Evolutionary conservation across 495 filamentous ascomycete genomes (phyloP).

Genomic region (Penicillium daleae): DNA sequence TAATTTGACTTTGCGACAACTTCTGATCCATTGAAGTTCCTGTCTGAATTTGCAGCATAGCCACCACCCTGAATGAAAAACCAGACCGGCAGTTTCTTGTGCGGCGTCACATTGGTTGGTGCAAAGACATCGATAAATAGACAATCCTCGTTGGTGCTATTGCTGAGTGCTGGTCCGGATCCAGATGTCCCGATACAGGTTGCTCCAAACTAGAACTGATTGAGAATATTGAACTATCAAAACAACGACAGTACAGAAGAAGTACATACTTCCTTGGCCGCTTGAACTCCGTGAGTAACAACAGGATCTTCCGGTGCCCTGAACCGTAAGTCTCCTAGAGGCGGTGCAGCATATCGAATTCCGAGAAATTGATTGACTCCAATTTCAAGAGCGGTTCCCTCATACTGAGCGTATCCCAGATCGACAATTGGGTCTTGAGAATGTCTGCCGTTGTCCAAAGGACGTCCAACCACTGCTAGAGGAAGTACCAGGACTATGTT

Average conservation of each 20-base stretch:
- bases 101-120: not conserved
- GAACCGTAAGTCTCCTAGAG: not conserved
- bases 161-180: not conserved
- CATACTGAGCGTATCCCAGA: not conserved
- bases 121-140: slow-evolving; percentile 4
- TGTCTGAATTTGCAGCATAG: slow-evolving; percentile 60
- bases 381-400: not conserved
- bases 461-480: not conserved
- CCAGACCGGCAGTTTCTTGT: slow-evolving; percentile 57
- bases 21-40: slow-evolving; percentile 61
- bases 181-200: slow-evolving; percentile 1
- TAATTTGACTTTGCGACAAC: slow-evolving; percentile 53
- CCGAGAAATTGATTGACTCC: slow-evolving; percentile 3
- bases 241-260: not conserved
- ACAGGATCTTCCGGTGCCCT: not conserved
- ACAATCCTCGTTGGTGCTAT: slow-evolving; percentile 1
- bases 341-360: slow-evolving; percentile 1
- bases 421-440: not conserved
- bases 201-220: not conserved
- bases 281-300: not conserved
- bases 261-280: not conserved
- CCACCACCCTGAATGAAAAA: slow-evolving; percentile 73
- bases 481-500: not conserved
- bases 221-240: not conserved
- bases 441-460: not conserved